Base-by-base conservation (phyloP, 2,329 filamentous ascomycete species). In the Biscogniauxia marginata region DNA sequence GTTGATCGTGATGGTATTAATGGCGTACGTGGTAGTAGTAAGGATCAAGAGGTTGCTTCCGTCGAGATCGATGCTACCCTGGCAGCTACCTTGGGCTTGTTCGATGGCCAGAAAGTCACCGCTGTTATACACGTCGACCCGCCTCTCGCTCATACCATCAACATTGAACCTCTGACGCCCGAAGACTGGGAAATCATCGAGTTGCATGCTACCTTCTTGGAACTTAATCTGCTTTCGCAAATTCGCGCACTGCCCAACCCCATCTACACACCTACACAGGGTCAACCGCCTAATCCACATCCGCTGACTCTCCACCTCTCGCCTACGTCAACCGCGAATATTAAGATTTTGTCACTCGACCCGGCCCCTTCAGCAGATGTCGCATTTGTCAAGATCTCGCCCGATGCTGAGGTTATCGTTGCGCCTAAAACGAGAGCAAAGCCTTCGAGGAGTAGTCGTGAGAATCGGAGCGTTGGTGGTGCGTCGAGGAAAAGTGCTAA, bases 131-230 rank as follows among this genome's bases (percentile, higher is more conserved):
- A 99, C 73, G 77, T 97, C 61, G 92, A 99, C 70, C 93, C 93
- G 49, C 92, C 93, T 2, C 77, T 95, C 62, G 91, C 92, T 49
- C 91, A 97, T 73, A 98, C 93, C 1, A 89, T 99, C 73, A 92
- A 97, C 70, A 98, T 99, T 65, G 96, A 99, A 72, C 95, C 95
- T 30, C 76, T 98, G 67, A 98, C 95, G 0, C 86, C 93, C 1
- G 91, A 96, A 56, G 95, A 99, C 71, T 99, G 95, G 95, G 95
- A 99, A 75, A 96, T 98, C 67, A 98, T 99, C 66, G 95, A 99
- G 74, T 79, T 99, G 1, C 95, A 99, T 77, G 95, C 95, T 4
- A 95, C 89, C 16, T 99, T 98, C 69, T 80, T 99, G 50, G 95
- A 99, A 70, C 81, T 97, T 62, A 98, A 99, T 72, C 86, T 99